Evolutionary conservation across 345 rosid species (phyloP), one percentile per base, ranked within the genome.

Genomic region (Hibiscus syriacus): DNA sequence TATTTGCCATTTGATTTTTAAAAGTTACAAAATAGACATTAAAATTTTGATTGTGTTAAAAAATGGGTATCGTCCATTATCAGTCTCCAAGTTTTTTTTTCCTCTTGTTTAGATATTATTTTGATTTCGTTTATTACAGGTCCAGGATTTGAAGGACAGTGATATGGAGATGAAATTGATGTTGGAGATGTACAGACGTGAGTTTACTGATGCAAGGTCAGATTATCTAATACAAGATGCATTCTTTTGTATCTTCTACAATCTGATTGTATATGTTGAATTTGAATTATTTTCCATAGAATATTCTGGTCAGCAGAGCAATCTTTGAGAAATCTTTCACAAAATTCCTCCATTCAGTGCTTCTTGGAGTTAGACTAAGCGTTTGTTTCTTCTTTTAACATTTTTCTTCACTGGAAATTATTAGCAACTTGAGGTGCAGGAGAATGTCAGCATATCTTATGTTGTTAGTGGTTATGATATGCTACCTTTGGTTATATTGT

Each of bases 181-280:
- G 80, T 71, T 87, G 76, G 92, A 88, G 69, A 92, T 95, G 97
- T 90, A 85, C 72, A 83, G 79, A 76, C 90, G 84, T 7, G 99
- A 94, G 77, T 82, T 81, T 55, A 77, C 79, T 68, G 93, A 79
- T 75, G 62, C 93, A 57, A 85, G 97, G 99, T 94, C 63, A 50
- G 71, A 16, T n/a, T 69, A 74, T 48, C 30, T 66, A 23, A 34
- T 30, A 4, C 6, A 57, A 22, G n/a, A 39, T n/a, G 3, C 38
- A 41, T 39, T 55, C n/a, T 23, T 48, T 67, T 39, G 8, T 36
- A 32, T 1, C 49, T 48, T 29, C 48, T 48, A 67, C 10, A 8
- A 2, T 49, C 36, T 59, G 4, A 45, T 59, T 70, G 45, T 16
- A 19, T 45, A 45, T 14, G 30, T 58, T 45, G 55, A 27, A n/a